phyloP scores from a whole-genome alignment of 805 yeast genomes.

The Zygoascus flipseniorum region DNA sequence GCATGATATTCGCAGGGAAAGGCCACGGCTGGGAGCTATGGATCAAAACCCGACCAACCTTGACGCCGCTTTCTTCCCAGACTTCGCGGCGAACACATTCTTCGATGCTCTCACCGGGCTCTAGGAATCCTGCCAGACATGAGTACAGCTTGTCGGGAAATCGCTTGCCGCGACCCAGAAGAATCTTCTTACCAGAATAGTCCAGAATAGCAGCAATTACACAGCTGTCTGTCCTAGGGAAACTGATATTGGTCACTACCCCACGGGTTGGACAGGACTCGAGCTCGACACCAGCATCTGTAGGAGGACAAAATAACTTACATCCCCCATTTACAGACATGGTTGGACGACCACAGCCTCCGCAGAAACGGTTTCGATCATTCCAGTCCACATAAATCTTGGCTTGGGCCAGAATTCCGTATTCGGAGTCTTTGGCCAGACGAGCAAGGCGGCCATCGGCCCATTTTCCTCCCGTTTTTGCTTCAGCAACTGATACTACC shows the following conservation, averaged over 20 bases:
- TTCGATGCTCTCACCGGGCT: constrained; percentile 89
- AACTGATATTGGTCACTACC: constrained; percentile 64
- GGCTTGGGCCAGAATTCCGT: constrained; percentile 70
- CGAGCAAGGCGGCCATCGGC: constrained; percentile 3
- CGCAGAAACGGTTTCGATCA: constrained; percentile 63
- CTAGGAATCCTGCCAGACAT: constrained; percentile 92
- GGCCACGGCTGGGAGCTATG: constrained; percentile 95
- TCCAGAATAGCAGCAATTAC: constrained; percentile 74
- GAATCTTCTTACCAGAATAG: constrained; percentile 47
- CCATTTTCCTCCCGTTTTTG: constrained; percentile 1
- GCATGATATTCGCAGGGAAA: constrained; percentile 86
- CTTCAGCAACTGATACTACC: constrained; percentile 12
- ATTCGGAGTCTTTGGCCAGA: constrained; percentile 19
- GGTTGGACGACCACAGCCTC: constrained; percentile 63
- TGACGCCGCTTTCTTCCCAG: constrained; percentile 93
- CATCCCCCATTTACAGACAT: constrained; percentile 35
- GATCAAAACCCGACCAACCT: constrained; percentile 47
- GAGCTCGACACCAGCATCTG: constrained; percentile 19
- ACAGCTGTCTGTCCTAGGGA: constrained; percentile 90
- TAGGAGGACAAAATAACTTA: constrained; percentile 33
- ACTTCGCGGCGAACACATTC: constrained; percentile 81
- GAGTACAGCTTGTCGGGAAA: constrained; percentile 59
- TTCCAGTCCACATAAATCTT: constrained; percentile 85
- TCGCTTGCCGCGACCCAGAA: constrained; percentile 64
- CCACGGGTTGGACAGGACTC: constrained; percentile 31